Evolutionary conservation across 2,329 filamentous ascomycete genomes (phyloP).

Genomic region (Epichloe glyceriae): DNA sequence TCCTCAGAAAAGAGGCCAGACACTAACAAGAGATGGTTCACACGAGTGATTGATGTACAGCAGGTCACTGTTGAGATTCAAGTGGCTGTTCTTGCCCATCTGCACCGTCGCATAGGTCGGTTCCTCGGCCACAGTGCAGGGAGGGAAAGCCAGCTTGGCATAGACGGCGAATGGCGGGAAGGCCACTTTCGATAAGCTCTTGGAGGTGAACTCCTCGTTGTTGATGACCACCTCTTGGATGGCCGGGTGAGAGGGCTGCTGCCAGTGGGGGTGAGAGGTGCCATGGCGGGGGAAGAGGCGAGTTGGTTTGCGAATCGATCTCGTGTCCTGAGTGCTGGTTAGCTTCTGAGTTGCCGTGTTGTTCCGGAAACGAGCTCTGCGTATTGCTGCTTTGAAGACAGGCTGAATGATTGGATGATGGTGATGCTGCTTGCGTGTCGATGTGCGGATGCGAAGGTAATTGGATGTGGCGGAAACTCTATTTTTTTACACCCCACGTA

Average conservation of each 20-base stretch:
- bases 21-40: conserved; percentile 49
- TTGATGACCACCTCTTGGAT: conserved; percentile 44
- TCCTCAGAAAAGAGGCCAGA: not conserved
- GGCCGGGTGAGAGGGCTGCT: conserved; percentile 45
- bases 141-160: conserved; percentile 53
- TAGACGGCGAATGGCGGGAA: conserved; percentile 52
- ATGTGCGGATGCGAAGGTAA: not conserved
- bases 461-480: not conserved
- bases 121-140: conserved; percentile 40
- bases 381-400: too few species aligned
- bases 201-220: conserved; percentile 42
- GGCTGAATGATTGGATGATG: not conserved
- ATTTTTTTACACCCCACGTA: not conserved
- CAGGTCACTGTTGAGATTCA: conserved; percentile 53
- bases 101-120: conserved; percentile 54
- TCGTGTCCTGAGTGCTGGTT: not conserved
- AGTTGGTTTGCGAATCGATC: not conserved
- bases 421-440: not conserved
- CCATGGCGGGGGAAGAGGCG: conserved; percentile 23
- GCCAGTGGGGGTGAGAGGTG: conserved; percentile 45
- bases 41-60: conserved; percentile 58
- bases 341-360: too few species aligned
- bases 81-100: conserved; percentile 39
- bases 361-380: too few species aligned
- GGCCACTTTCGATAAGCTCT: conserved; percentile 41